A percentile compares a stretch with the other conserved stretches of the same genome.
Conservation (phyloP, 768 basidiomycete genomes). For the Myochromella boudieri region DNA sequence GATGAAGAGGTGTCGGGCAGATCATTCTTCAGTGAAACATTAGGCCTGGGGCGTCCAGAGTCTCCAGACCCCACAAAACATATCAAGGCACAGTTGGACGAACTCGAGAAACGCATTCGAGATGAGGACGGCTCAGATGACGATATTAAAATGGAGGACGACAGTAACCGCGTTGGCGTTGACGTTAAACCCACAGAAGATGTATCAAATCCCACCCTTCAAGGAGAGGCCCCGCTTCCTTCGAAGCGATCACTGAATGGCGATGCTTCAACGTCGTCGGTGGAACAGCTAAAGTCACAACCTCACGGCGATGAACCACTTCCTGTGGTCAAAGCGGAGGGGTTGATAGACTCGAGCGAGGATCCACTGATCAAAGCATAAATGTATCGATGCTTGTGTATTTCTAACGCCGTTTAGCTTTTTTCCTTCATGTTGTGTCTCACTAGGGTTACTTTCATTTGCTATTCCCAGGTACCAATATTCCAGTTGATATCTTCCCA, state of each 20-base stretch:
- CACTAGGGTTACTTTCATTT: constrained; percentile 17
- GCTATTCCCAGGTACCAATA: constrained; percentile 26
- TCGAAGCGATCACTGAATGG: constrained; percentile 48
- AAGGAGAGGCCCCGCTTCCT: constrained; percentile 48
- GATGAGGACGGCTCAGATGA: constrained; percentile 34
- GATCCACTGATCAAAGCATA: constrained; percentile 43
- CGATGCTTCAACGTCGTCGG: constrained; percentile 35
- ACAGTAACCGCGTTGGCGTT: constrained; percentile 25
- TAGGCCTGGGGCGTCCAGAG: constrained; percentile 42
- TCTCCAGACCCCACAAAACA: constrained; percentile 54
- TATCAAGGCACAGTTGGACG: constrained; percentile 61
- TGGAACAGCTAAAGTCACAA: constrained; percentile 47
- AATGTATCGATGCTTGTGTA: constrained; percentile 16
- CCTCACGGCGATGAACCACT: constrained; percentile 56
- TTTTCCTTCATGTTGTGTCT: constrained; percentile 17
- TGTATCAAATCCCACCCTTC: constrained; percentile 23
- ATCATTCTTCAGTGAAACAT: constrained; percentile 50
- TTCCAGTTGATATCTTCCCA: constrained; percentile 25
- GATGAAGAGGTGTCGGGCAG: constrained; percentile 22
- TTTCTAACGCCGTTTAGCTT: constrained; percentile 14
- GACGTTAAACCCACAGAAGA: constrained; percentile 21
- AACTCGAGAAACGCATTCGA: constrained; percentile 53
- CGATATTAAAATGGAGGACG: constrained; percentile 30
- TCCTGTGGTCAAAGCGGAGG: constrained; percentile 57
- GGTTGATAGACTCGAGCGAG: constrained; percentile 66